These are phyloP conservation scores for Heliosperma pusillum DNA, from an alignment of 148 eudicot genomes.

Conservation along the genomic window DNA sequence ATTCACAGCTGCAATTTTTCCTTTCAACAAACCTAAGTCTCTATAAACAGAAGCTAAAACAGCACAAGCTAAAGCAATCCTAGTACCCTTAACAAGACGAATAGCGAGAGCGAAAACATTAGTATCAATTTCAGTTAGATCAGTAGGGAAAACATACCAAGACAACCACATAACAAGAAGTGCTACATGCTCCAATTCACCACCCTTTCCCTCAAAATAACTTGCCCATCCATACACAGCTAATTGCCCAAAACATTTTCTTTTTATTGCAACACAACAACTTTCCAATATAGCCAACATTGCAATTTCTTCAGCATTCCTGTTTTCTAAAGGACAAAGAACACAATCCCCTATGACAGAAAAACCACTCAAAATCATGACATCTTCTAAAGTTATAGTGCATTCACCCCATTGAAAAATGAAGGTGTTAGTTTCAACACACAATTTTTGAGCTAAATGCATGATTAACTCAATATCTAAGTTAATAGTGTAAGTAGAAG, in stretches of 20 bases:
- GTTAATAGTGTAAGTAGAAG: slow-evolving; percentile 15
- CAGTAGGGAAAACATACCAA: slow-evolving; percentile 20
- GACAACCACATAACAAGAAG: slow-evolving; percentile 35
- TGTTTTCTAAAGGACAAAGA: too few relatives aligned
- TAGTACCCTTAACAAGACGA: slow-evolving; percentile 24
- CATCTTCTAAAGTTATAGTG: slow-evolving; percentile 35
- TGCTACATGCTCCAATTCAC: slow-evolving; percentile 29
- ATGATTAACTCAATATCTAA: slow-evolving; percentile 17
- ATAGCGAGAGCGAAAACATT: slow-evolving; percentile 25
- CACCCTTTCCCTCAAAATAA: slow-evolving; percentile 13
- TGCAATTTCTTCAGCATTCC: too few relatives aligned
- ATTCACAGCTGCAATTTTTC: not conserved
- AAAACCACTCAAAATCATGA: slow-evolving; percentile 26
- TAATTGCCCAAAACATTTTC: too few relatives aligned
- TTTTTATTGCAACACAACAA: too few relatives aligned
- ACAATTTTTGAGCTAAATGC: slow-evolving; percentile 28
- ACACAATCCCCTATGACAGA: slow-evolving; percentile 25
- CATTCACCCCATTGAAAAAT: slow-evolving; percentile 31
- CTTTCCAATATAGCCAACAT: too few relatives aligned
- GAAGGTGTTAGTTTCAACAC: slow-evolving; percentile 26
- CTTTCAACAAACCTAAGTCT: slow-evolving; percentile 26
- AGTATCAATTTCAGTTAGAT: not conserved
- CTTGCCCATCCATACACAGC: slow-evolving; percentile 22
- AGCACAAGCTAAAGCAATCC: slow-evolving; percentile 20
- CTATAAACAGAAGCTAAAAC: slow-evolving; percentile 37